phyloP scores from a whole-genome alignment of 345 rosid genomes.

The Bretschneidera sinensis region DNA sequence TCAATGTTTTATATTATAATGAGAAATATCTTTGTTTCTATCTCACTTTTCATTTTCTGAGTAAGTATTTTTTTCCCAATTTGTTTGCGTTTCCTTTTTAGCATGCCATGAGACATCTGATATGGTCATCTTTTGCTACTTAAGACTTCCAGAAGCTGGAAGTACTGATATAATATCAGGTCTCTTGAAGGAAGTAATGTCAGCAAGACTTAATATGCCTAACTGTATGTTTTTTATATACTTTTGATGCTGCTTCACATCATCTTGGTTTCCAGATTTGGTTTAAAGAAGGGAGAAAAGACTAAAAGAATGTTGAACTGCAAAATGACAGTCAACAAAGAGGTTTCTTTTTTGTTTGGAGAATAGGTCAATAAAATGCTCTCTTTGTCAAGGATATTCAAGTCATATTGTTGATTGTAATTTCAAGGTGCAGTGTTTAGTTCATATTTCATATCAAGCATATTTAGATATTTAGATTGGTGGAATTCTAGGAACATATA shows the following conservation, averaged over 20 bases:
- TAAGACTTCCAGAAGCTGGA: not conserved
- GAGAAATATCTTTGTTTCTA: not conserved
- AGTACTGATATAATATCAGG: no score
- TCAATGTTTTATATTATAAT: constrained; percentile 20
- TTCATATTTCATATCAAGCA: not conserved
- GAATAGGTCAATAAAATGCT: not conserved
- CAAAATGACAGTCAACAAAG: not conserved
- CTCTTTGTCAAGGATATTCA: not conserved
- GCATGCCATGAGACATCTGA: not conserved
- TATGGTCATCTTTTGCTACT: not conserved
- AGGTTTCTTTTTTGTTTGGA: not conserved
- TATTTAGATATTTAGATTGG: not conserved
- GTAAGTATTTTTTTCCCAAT: not conserved
- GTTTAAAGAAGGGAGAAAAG: not conserved
- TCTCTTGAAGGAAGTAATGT: no score
- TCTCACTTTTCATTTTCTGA: no score
- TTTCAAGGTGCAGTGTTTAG: not conserved
- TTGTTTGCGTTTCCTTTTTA: not conserved
- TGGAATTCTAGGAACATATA: not conserved
- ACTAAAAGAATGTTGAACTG: not conserved
- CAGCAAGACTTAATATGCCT: no score
- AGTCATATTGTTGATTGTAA: not conserved
- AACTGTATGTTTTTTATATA: not conserved
- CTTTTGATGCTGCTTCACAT: not conserved
- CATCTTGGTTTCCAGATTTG: not conserved